Percentiles rank a stretch among this genome's conserved stretches.
Evolutionary conservation across 805 yeast species (phyloP).

Genomic region (Kregervanrija pseudodelftensis): DNA sequence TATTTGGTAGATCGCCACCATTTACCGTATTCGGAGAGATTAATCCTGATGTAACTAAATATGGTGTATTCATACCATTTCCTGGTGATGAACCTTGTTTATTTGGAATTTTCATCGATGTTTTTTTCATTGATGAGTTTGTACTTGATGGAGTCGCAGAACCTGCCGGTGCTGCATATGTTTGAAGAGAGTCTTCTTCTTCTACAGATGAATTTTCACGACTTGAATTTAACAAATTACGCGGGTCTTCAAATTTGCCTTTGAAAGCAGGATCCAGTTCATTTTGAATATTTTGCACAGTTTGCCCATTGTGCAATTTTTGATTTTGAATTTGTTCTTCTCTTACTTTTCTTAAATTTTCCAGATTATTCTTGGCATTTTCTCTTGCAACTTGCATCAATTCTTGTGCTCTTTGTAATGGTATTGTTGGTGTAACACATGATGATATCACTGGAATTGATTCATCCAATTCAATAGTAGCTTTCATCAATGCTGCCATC

Average conservation of each 20-base stretch:
- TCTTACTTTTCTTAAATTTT: conserved; percentile 36
- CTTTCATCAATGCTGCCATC: conserved; percentile 92
- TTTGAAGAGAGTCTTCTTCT: conserved; percentile 12
- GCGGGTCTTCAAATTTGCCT: background rate
- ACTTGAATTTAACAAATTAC: background rate
- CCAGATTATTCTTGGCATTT: conserved; percentile 50
- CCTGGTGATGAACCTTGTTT: conserved; percentile 14
- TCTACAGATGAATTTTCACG: conserved; percentile 7
- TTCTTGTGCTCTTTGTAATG: conserved; percentile 80
- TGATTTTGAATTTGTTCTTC: conserved; percentile 16
- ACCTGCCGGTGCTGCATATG: background rate
- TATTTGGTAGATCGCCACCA: conserved; percentile 7
- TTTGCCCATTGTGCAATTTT: conserved; percentile 6
- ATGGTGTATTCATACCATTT: conserved; percentile 61
- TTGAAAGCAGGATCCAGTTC: too few relatives aligned
- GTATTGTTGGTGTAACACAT: conserved; percentile 92
- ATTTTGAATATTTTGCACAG: background rate
- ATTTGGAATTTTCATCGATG: conserved; percentile 29
- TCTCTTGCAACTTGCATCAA: conserved; percentile 77
- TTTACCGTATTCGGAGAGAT: conserved; percentile 38
- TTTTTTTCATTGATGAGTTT: conserved; percentile 14
- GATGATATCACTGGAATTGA: conserved; percentile 86
- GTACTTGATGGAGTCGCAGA: conserved; percentile 27
- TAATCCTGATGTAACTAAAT: conserved; percentile 55
- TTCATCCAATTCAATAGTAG: conserved; percentile 94